These are phyloP conservation scores for Hymenoscyphus albidus DNA, from an alignment of 2,329 filamentous ascomycete species.

Conservation along the genomic window DNA sequence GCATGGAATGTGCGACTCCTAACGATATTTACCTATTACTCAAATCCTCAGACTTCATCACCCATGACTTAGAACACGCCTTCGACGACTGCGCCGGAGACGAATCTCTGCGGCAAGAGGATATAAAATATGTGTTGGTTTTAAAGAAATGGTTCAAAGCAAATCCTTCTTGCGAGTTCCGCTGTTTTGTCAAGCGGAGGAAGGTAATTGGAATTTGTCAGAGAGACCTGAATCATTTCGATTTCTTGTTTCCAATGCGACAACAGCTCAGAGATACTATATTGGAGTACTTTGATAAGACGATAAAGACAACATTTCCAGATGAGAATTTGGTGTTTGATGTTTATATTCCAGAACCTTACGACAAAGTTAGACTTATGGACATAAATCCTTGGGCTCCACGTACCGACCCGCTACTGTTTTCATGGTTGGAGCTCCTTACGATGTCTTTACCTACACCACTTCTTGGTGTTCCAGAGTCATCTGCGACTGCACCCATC, in stretches of 20 bases:
- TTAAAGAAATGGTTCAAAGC: constrained; percentile 84
- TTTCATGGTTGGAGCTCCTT: constrained; percentile 85
- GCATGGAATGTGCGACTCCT: constrained; percentile 80
- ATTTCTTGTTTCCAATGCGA: constrained; percentile 66
- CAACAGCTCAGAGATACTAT: constrained; percentile 65
- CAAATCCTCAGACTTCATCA: constrained; percentile 92
- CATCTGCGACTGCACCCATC: constrained; percentile 30
- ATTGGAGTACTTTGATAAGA: constrained; percentile 70
- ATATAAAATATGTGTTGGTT: constrained; percentile 56
- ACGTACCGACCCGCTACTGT: constrained; percentile 82
- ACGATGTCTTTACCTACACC: constrained; percentile 61
- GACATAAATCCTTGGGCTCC: constrained; percentile 95
- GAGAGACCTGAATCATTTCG: constrained; percentile 85
- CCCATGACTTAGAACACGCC: constrained; percentile 88
- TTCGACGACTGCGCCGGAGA: constrained; percentile 66
- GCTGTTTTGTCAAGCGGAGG: constrained; percentile 86
- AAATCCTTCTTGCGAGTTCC: constrained; percentile 89
- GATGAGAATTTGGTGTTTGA: constrained; percentile 86
- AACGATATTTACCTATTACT: constrained; percentile 92
- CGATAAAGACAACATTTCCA: constrained; percentile 72
- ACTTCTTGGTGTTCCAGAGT: constrained; percentile 47
- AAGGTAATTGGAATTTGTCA: constrained; percentile 80
- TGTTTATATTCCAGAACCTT: constrained; percentile 76
- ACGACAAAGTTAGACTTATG: constrained; percentile 63
- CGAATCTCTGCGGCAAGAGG: constrained; percentile 32